Base-by-base conservation (phyloP, 225 moss, liverwort and hornwort genomes). In the Marchantia paleacea region DNA sequence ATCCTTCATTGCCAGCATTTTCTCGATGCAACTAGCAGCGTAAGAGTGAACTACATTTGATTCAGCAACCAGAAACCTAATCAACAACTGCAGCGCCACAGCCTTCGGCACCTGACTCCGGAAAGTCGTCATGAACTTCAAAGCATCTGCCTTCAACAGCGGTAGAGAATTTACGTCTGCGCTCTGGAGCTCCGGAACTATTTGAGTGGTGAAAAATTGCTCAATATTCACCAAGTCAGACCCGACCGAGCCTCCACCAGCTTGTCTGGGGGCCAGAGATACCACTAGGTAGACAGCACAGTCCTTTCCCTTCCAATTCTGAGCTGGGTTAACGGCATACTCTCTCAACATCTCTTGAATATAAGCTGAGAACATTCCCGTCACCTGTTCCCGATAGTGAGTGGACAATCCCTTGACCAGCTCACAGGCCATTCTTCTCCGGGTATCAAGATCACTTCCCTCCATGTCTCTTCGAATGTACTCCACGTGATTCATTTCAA, bases 401-500 rank as follows among this genome's bases (percentile, higher is more conserved):
- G 84, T 82, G 11, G 95, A 99, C 58, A 99, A 86, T 9, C 99
- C 99, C 83, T 99, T 99, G 53, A 99, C 95, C 55, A 99, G 92
- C 80, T 99, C 99, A 80, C 99, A 99, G 26, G 99, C 94, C 87
- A 94, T 92, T 84, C 99, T 91, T 87, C 99, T 92, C 90, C 99
- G 91, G 55, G 99, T 99, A 80, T 99, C 99, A 80, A 99, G 80
- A 85, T 99, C 99, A 85, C 99, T 99, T 49, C 99, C 99, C 85
- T 99, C 99, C 85, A 99, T 94, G 69, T 99, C 99, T 69, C 99
- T 87, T 77, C 99, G 94, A 79, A 99, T 99, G 81, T 99, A 95
- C 76, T 99, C 99, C 25, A 99, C 91, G 78, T 99, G 99, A 87
- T 99, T 99, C 92, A 99, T 92, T 75, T 99, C 99, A 70, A 99